These are phyloP conservation scores for Dysphania ambrosioides DNA, from an alignment of 148 eudicot species.

Conservation along the genomic window DNA sequence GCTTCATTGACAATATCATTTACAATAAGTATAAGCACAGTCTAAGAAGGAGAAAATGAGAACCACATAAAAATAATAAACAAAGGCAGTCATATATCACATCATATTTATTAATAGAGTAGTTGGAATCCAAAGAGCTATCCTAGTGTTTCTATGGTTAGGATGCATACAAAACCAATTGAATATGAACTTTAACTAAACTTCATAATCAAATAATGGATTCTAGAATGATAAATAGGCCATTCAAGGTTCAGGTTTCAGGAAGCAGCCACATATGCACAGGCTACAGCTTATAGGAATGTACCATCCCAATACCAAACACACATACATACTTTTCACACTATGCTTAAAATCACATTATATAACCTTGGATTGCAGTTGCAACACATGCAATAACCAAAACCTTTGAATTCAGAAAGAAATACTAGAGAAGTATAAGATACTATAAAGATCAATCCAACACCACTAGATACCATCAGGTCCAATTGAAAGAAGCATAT, in stretches of 20 bases:
- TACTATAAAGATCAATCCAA: background rate
- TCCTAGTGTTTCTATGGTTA: background rate
- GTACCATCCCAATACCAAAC: background rate
- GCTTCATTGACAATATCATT: background rate
- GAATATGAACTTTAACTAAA: background rate
- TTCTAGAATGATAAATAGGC: background rate
- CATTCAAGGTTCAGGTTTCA: background rate
- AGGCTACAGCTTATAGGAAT: background rate
- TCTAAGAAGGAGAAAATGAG: too few relatives aligned
- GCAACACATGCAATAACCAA: background rate
- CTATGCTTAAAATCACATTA: background rate
- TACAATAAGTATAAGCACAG: background rate
- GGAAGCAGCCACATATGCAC: background rate
- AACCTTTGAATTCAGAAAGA: background rate
- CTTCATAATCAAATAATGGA: too few relatives aligned
- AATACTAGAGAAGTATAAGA: background rate
- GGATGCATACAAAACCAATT: background rate
- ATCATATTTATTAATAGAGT: background rate
- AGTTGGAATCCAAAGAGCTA: background rate
- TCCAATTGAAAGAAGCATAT: background rate
- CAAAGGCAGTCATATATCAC: background rate
- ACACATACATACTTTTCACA: background rate
- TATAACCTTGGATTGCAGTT: background rate
- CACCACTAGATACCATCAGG: background rate
- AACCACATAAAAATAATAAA: too few relatives aligned